Percentiles rank a stretch among this genome's conserved stretches.
phyloP scores from a whole-genome alignment of 176 grass and related monocot species.

The Triticum urartu region DNA sequence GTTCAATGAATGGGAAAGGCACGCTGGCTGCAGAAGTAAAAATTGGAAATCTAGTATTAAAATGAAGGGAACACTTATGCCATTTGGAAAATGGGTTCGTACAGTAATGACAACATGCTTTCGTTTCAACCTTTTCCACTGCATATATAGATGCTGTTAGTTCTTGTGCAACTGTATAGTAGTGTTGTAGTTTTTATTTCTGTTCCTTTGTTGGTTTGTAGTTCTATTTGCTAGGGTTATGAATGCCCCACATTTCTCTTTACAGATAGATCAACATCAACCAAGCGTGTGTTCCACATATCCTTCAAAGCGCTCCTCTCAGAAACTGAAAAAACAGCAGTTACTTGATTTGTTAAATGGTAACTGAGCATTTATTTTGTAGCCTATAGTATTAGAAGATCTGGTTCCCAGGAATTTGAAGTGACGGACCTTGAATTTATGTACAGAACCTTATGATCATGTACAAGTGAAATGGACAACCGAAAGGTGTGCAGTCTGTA shows the following conservation, averaged over 20 bases:
- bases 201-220: neutral
- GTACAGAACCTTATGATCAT: conserved; percentile 90
- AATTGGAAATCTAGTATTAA: conserved; percentile 98
- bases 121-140: conserved; percentile 16
- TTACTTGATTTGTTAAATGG: conserved; percentile 77
- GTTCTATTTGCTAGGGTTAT: conserved; percentile 22
- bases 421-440: conserved; percentile 6
- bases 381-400: conserved; percentile 14
- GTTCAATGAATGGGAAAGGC: conserved; percentile 92
- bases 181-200: conserved; percentile 8
- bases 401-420: conserved; percentile 10
- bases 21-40: conserved; percentile 91
- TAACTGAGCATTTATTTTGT: conserved; percentile 33
- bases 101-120: conserved; percentile 9
- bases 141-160: conserved; percentile 13
- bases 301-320: conserved; percentile 67
- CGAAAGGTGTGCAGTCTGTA: conserved; percentile 96
- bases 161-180: conserved; percentile 22
- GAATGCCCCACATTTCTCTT: conserved; percentile 29
- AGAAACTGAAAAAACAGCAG: conserved; percentile 93
- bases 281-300: conserved; percentile 44
- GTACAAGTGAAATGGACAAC: conserved; percentile 94
- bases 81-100: conserved; percentile 94
- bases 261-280: conserved; percentile 82
- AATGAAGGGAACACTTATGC: conserved; percentile 62